These are phyloP conservation scores for Dendrocalamus latiflorus DNA, from an alignment of 202 grass and related monocot species.

Conservation along the genomic window DNA sequence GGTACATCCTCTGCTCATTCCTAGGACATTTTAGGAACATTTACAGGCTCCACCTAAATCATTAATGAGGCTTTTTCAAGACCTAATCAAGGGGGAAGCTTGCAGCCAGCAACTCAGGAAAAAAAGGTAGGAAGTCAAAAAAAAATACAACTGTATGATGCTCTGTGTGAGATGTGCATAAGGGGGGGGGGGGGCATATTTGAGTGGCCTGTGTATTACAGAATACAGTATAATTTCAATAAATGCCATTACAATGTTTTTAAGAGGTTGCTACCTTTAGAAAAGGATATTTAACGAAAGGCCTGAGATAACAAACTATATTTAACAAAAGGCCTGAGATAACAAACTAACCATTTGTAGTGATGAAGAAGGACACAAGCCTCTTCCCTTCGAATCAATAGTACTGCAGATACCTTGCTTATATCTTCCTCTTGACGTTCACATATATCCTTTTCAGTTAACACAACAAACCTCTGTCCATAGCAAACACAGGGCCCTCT, in stretches of 20 bases:
- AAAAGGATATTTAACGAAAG: neutral
- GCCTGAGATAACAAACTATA: no score
- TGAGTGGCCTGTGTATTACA: neutral
- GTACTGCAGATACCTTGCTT: conserved; percentile 38
- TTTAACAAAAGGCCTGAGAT: neutral
- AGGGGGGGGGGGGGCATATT: neutral
- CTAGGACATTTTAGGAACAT: neutral
- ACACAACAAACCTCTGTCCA: conserved; percentile 60
- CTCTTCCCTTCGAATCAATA: conserved; percentile 47
- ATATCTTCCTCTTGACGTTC: conserved; percentile 74
- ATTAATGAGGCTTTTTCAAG: neutral
- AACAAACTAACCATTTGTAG: conserved; percentile 67
- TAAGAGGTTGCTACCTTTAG: neutral
- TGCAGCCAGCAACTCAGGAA: neutral
- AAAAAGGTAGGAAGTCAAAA: no score
- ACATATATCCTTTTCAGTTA: conserved; percentile 54
- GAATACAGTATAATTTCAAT: neutral
- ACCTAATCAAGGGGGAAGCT: neutral
- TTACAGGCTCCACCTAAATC: neutral
- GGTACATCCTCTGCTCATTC: neutral
- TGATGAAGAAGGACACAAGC: conserved; percentile 70
- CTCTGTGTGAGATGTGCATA: neutral
- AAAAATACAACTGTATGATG: neutral
- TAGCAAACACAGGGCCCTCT: neutral
- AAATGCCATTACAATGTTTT: no score